Base-by-base conservation (phyloP, 805 yeast species). In the Yarrowia sp. region DNA sequence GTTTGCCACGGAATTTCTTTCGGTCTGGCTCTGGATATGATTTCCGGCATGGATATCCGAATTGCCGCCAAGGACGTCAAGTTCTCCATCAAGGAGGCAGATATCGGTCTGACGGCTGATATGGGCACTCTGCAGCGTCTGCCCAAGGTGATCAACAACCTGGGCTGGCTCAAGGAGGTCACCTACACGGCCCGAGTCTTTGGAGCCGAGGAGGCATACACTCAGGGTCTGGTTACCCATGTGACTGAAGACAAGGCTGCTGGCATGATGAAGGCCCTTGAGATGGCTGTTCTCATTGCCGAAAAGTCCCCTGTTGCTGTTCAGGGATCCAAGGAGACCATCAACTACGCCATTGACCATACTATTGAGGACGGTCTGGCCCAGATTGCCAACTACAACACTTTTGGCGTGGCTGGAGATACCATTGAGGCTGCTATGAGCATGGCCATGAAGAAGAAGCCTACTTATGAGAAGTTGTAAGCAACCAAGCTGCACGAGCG, bases 41-140 rank as follows among this genome's bases (percentile, higher is more conserved):
- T 87, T 8, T 75, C 86, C 14, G 82, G 88, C 0, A 79, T 82
- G 30, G 80, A 85, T 16, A 82, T 89, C 24, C 80, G 92, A 61
- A 73, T 85, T 12, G 84, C 85, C 11, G 76, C 85, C 3, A 75
- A 76, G 32, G 87, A 82, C 67, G 80, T 83, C 14, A 75, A 71
- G 41, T 79, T 87, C 68, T 80, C 88, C 44, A 82, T 89, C 65
- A 82, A 87, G 65, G 96, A 89, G 75, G 84, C 88, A 66, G 83
- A 85, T 67, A 79, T 89, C 63, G 95, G 93, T 2, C 79, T 89
- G 71, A 82, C 89, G 40, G 92, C 95, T 1, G 95, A 89, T 72
- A 87, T 89, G 70, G 96, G 96, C 4, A 81, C 89, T 1, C 77
- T 89, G 66, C 92, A 89, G 74, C 79, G 93, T 71, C 70, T 88